Base-by-base conservation (phyloP, 495 filamentous ascomycete genomes). In the Aspergillus olivimuriae region DNA sequence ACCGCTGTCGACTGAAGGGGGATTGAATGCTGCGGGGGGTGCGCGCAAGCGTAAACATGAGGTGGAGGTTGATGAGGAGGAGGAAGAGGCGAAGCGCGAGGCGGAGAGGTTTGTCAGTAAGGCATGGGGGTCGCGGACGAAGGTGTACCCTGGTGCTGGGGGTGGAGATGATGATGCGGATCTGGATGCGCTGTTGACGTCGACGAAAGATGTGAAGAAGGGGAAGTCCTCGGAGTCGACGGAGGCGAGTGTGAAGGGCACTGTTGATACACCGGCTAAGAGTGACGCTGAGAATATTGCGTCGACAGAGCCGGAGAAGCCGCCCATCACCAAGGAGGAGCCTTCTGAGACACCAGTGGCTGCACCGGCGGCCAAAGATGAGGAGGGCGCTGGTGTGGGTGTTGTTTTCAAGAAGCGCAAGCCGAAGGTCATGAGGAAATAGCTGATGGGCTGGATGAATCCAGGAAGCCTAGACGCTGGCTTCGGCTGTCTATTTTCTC, bases 351-450 rank as follows among this genome's bases (percentile, higher is more conserved):
- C n/a, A n/a, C n/a, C n/a, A n/a, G n/a, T n/a, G n/a, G n/a, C n/a
- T n/a, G n/a, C n/a, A n/a, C 8, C 43, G 17, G 33, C 19, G 10
- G 34, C 24, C 3, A 57, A 53, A 45, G 39, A 50, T 19, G 62
- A 64, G 31, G 44, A 43, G 2, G 57, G 61, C 39, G 55, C 59
- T 10, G 49, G 24, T 11, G 50, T 61, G 3, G 74, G 65, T 0
- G 73, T 91, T 15, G 66, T 92, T 10, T 96, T 96, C 70, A 96
- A 94, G 67, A 94, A 94, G 65, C 79, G 90, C 49, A 95, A 92
- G 57, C 74, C 83, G 1, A 94, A 89, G 60, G 78, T 80, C 23
- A 77, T 86, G 52, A 62, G 56, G 48, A 70, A 63, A 62, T 70
- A 55, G 39, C 8, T 1, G 20, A n/a, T 17, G 23, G 5, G 16